Conservation (phyloP, 1,139 yeast genomes). For the Taphrina betulina region DNA sequence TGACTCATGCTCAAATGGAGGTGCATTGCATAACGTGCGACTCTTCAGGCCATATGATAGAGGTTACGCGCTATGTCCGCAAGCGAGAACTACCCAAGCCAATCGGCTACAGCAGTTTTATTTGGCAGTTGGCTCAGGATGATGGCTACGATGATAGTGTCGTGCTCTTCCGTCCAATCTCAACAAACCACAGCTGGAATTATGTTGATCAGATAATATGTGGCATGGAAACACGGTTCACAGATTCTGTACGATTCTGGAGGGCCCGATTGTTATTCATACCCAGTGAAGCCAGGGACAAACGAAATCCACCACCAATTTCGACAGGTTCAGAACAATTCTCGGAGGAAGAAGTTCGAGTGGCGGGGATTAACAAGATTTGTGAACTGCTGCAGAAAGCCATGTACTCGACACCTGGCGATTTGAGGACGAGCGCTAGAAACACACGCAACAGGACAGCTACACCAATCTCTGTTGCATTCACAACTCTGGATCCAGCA, state of each 20-base stretch:
- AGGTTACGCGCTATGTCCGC: conserved; percentile 34
- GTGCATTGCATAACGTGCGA: conserved; percentile 80
- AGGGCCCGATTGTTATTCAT: conserved; percentile 75
- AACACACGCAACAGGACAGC: conserved; percentile 52
- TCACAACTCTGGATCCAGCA: conserved; percentile 83
- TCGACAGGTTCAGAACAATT: conserved; percentile 26
- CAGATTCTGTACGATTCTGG: conserved; percentile 57
- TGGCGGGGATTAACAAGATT: conserved; percentile 27
- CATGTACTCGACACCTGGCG: conserved; percentile 6
- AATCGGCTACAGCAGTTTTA: conserved; percentile 31
- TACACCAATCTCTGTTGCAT: conserved; percentile 82
- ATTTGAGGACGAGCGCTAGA: conserved; percentile 32
- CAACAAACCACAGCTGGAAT: conserved; percentile 69
- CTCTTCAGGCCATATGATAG: conserved; percentile 34
- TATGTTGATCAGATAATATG: conserved; percentile 85
- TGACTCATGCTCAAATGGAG: conserved; percentile 69
- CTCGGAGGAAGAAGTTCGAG: conserved; percentile 25
- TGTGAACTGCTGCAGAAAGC: conserved; percentile 34
- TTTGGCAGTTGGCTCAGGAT: conserved; percentile 33
- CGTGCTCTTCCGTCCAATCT: conserved; percentile 15
- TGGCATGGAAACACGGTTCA: conserved; percentile 75
- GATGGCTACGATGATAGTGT: conserved; percentile 26
- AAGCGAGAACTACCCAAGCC: conserved; percentile 25
- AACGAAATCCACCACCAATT: conserved; percentile 43
- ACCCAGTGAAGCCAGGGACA: conserved; percentile 67